Percentiles rank a stretch among this genome's conserved stretches.
phyloP scores from a whole-genome alignment of 176 grass and related monocot genomes.

The Aegilops umbellulata region DNA sequence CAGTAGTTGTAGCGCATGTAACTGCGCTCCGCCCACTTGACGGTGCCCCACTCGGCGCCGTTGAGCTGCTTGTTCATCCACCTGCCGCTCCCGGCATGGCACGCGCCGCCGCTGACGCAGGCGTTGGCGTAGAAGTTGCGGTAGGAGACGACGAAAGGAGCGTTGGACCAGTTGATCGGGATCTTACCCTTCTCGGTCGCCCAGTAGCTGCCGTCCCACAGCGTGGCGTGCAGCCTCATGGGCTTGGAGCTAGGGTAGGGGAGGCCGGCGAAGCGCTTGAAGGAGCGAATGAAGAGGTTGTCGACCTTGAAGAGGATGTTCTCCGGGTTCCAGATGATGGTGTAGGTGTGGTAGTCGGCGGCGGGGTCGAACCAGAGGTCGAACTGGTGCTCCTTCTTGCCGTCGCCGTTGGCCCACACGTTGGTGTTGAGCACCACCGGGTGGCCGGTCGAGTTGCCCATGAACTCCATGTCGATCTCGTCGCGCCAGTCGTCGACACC shows the following conservation, averaged over 20 bases:
- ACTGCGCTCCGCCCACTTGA: neutral
- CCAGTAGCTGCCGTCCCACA: conserved; percentile 33
- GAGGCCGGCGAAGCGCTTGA: conserved; percentile 39
- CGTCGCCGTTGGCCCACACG: neutral
- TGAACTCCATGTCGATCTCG: neutral
- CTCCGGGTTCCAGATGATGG: neutral
- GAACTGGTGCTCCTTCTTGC: neutral
- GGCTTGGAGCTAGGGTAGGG: conserved; percentile 34
- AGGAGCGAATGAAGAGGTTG: neutral
- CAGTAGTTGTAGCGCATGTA: conserved; percentile 24
- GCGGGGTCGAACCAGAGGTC: neutral
- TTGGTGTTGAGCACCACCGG: neutral
- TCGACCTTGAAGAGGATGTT: conserved; percentile 44
- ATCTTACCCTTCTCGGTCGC: conserved; percentile 33
- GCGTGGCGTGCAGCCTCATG: conserved; percentile 47
- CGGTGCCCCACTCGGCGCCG: neutral
- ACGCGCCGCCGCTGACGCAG: neutral
- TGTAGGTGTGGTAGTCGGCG: neutral
- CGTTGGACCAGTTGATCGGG: conserved; percentile 38
- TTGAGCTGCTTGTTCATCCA: neutral
- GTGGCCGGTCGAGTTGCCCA: neutral
- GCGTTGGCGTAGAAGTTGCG: conserved; percentile 29
- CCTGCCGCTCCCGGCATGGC: neutral
- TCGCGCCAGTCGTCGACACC: neutral
- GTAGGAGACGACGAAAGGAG: neutral